Evolutionary conservation across 2,329 filamentous ascomycete genomes (phyloP), one percentile per base, ranked within the genome.

Genomic region (Alternaria burnsii): DNA sequence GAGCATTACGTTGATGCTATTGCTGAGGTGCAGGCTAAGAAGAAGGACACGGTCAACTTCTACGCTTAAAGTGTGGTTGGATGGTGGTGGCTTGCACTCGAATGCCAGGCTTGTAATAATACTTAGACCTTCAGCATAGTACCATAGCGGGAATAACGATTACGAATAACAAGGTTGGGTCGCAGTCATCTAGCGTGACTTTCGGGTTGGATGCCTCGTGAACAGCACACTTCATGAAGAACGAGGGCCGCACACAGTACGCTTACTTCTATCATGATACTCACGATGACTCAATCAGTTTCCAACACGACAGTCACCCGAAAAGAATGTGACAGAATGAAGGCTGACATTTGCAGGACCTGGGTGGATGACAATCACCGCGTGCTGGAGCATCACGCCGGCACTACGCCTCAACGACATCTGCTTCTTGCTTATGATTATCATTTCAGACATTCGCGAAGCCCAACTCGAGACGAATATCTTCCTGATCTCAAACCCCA

Each of bases 1-100:
- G 95, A 99, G 84, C 93, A 99, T 81, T 99, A 98, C 77, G 95
- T 99, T 52, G 95, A 99, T 84, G 95, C 95, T 62, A 98, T 99
- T 79, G 88, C 93, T 38, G 95, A 99, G 82, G 95, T 99, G 18
- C 59, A 78, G 70, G 76, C 91, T 65, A 89, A 97, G 89, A 97
- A 97, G 91, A 96, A 96, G 87, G 93, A 96, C 78, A 87, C 83
- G 50, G 80, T 83, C 76, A 80, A 81, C 73, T 77, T 78, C 67
- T 79, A 79, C 66, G 76, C 76, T 52, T 80, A 78, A 67, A 54
- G 62, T 50, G 55, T 51, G 43, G 43, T 50, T 40, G n/a, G 16
- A 30, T 56, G 30, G 56, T 42, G 55, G 56, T 65, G 59, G 59
- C 51, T 52, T 36, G 63, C 60, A 64, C 63, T 63, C 52, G 60